Evolutionary conservation across 2,329 filamentous ascomycete genomes (phyloP).

Genomic region (Fusarium cyanostomum): DNA sequence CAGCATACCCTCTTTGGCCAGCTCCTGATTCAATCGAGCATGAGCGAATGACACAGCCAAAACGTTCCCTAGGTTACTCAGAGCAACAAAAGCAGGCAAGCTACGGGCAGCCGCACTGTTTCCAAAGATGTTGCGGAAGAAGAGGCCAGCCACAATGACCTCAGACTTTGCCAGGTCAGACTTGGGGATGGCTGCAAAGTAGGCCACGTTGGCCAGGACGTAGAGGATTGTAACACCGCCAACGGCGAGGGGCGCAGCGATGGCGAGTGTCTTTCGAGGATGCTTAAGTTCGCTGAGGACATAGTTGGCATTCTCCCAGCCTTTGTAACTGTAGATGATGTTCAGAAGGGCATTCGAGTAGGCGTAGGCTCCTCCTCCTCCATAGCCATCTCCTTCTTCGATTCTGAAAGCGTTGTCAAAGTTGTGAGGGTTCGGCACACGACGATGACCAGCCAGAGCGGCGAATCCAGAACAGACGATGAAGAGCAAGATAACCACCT

Average conservation of each 20-base stretch:
- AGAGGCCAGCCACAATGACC: conserved; percentile 67
- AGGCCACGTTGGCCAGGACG: conserved; percentile 71
- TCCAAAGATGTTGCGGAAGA: conserved; percentile 71
- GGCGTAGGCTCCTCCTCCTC: conserved; percentile 59
- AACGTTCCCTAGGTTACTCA: conserved; percentile 71
- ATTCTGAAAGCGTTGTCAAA: conserved; percentile 65
- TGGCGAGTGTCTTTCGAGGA: conserved; percentile 61
- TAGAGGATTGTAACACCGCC: conserved; percentile 69
- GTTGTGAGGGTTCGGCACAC: conserved; percentile 62
- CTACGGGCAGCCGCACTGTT: conserved; percentile 59
- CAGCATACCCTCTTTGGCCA: conserved; percentile 75
- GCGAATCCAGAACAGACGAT: conserved; percentile 70
- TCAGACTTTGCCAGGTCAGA: conserved; percentile 65
- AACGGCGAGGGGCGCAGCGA: conserved; percentile 67
- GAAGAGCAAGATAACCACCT: conserved; percentile 66
- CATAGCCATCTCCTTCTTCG: conserved; percentile 55
- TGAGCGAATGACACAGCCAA: conserved; percentile 69
- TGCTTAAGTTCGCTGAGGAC: conserved; percentile 67
- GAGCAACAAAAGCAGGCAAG: conserved; percentile 65
- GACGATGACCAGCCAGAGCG: conserved; percentile 61
- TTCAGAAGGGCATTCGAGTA: conserved; percentile 67
- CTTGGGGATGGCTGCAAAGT: conserved; percentile 71
- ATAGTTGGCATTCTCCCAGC: conserved; percentile 72
- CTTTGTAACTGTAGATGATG: conserved; percentile 69
- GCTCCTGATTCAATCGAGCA: conserved; percentile 68